Evolutionary conservation across 305 asterid genomes (phyloP).

Genomic region (Solanum chacoense): DNA sequence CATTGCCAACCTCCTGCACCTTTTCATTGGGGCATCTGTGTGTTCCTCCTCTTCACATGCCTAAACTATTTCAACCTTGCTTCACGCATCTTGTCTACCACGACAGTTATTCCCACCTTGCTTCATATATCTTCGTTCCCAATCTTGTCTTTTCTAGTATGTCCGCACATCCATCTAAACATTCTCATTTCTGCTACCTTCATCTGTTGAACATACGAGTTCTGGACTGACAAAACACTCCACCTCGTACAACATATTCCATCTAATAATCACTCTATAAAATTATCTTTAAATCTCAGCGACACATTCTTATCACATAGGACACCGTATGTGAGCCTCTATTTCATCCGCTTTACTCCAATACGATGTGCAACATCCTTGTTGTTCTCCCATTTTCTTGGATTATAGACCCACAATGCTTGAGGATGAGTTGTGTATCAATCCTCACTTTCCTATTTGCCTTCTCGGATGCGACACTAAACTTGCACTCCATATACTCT

Average conservation of each 20-base stretch:
- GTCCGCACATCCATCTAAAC: background rate
- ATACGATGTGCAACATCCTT: background rate
- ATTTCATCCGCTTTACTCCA: background rate
- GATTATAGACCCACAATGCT: background rate
- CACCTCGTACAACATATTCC: background rate
- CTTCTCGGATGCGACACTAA: background rate
- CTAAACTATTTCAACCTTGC: background rate
- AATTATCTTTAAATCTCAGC: background rate
- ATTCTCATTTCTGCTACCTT: background rate
- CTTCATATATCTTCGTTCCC: background rate
- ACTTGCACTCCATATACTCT: background rate
- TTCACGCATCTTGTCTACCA: background rate
- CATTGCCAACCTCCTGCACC: background rate
- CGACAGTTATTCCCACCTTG: background rate
- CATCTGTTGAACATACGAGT: background rate
- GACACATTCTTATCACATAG: background rate
- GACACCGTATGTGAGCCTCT: background rate
- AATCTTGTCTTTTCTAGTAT: background rate
- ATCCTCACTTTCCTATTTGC: background rate
- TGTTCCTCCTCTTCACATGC: background rate
- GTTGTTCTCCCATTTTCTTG: background rate
- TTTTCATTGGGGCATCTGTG: background rate
- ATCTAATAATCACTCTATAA: background rate
- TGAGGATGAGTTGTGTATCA: background rate
- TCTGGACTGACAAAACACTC: background rate